phyloP scores from a whole-genome alignment of 2,329 filamentous ascomycete species.

The Aspergillus awamori region DNA sequence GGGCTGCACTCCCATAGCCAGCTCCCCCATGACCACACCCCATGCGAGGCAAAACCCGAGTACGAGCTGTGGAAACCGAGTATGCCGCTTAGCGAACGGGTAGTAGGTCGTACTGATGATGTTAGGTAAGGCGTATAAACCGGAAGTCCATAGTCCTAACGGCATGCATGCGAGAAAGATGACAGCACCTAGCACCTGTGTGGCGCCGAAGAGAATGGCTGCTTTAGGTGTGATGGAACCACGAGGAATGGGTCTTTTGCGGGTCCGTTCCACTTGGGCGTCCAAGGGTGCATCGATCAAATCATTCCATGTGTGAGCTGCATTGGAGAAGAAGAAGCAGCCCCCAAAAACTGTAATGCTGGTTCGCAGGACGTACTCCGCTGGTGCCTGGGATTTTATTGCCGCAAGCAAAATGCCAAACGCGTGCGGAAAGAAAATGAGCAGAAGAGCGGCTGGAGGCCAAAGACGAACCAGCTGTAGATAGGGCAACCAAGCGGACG shows the following conservation, averaged over 20 bases:
- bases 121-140: conserved; percentile 9
- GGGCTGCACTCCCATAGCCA: not conserved
- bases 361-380: conserved; percentile 56
- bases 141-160: not conserved
- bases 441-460: conserved; percentile 80
- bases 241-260: conserved; percentile 71
- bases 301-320: conserved; percentile 74
- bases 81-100: conserved; percentile 80
- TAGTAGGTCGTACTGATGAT: conserved; percentile 51
- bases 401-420: conserved; percentile 70
- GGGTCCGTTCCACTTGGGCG: conserved; percentile 74
- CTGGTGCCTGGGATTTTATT: conserved; percentile 57
- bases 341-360: conserved; percentile 46
- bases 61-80: conserved; percentile 83
- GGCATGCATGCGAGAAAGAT: conserved; percentile 3
- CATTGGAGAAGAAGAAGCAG: conserved; percentile 82
- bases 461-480: conserved; percentile 64
- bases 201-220: conserved; percentile 74
- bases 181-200: conserved; percentile 50
- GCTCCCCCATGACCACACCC: conserved; percentile 59
- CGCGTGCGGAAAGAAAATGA: conserved; percentile 82
- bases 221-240: conserved; percentile 72
- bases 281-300: conserved; percentile 88
- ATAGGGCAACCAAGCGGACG: conserved; percentile 9
- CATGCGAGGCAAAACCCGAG: conserved; percentile 85